phyloP scores from a whole-genome alignment of 1,139 yeast genomes.

The Yamadazyma jaroonii region DNA sequence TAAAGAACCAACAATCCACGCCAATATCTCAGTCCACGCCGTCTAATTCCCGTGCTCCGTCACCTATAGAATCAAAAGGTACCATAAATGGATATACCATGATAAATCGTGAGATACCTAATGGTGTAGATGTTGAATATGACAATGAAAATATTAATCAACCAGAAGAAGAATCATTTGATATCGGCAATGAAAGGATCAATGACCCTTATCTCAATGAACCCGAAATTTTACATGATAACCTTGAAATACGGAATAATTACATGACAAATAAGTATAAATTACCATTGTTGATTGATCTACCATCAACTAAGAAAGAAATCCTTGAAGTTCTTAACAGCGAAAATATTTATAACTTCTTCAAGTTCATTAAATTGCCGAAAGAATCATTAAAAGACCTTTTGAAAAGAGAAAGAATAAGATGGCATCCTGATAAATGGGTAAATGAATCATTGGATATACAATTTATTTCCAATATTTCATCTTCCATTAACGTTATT shows the following conservation, averaged over 20 bases:
- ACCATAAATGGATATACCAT: slow-evolving; percentile 35
- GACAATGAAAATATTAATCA: slow-evolving; percentile 17
- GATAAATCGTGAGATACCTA: slow-evolving; percentile 21
- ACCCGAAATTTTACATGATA: slow-evolving; percentile 7
- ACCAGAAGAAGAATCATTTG: slow-evolving; percentile 17
- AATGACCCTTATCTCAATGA: slow-evolving; percentile 33
- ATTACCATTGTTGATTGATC: slow-evolving; percentile 20
- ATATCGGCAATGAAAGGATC: slow-evolving; percentile 35
- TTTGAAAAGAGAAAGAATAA: slow-evolving; percentile 49
- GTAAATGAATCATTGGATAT: slow-evolving; percentile 18
- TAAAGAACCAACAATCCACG: slow-evolving; percentile 16
- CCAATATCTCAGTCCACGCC: slow-evolving; percentile 39
- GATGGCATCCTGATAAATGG: slow-evolving; percentile 74
- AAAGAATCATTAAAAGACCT: slow-evolving; percentile 20
- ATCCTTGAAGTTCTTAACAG: slow-evolving; percentile 23
- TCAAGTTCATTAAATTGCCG: slow-evolving; percentile 17
- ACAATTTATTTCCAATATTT: slow-evolving; percentile 27
- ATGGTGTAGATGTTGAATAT: slow-evolving; percentile 2
- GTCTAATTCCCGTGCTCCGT: slow-evolving; percentile 26
- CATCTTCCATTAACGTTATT: slow-evolving; percentile 12
- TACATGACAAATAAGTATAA: slow-evolving; percentile 15
- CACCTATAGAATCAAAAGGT: slow-evolving; percentile 26
- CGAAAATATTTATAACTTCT: slow-evolving; percentile 23
- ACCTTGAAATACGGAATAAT: slow-evolving; percentile 8
- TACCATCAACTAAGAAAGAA: slow-evolving; percentile 10